These are phyloP conservation scores for Alternaria postmessia DNA, from an alignment of 2,329 filamentous ascomycete genomes.

Conservation along the genomic window DNA sequence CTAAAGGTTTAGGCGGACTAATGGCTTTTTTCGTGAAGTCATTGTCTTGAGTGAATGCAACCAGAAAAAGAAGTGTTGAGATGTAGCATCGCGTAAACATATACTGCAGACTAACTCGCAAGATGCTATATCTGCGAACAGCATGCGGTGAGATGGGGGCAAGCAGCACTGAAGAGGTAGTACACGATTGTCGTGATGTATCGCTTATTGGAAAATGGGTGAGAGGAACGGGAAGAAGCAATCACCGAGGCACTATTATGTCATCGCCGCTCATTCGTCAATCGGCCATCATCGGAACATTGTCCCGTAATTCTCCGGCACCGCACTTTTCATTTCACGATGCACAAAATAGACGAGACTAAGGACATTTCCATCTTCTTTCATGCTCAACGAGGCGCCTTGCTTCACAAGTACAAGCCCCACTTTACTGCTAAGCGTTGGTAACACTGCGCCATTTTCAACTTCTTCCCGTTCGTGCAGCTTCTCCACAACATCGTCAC, in stretches of 20 bases:
- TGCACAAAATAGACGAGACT: slow-evolving; percentile 5
- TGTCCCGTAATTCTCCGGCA: slow-evolving; percentile 23
- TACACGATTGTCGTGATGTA: not conserved
- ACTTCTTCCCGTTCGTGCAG: not conserved
- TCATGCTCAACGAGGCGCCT: slow-evolving; percentile 1
- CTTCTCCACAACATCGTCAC: not conserved
- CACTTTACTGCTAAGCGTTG: slow-evolving; percentile 1
- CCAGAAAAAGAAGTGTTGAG: not conserved
- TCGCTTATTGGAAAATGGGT: not conserved
- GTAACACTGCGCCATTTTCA: not conserved
- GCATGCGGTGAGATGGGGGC: not conserved
- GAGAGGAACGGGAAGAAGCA: slow-evolving; percentile 8
- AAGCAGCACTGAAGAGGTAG: not conserved
- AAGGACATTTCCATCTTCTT: not conserved
- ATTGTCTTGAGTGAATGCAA: not conserved
- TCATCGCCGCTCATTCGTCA: slow-evolving; percentile 16
- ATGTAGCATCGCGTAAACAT: not conserved
- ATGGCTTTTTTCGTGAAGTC: not conserved
- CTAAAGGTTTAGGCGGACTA: not conserved
- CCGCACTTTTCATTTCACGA: not conserved
- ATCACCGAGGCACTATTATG: slow-evolving; percentile 18
- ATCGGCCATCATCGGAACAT: slow-evolving; percentile 23
- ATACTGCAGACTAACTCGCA: not conserved
- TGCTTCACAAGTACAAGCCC: not conserved
- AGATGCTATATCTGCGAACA: not conserved